Percentiles rank a stretch among this genome's conserved stretches.
phyloP scores from a whole-genome alignment of 1,284 basidiomycete species.

The Tremellales sp. region DNA sequence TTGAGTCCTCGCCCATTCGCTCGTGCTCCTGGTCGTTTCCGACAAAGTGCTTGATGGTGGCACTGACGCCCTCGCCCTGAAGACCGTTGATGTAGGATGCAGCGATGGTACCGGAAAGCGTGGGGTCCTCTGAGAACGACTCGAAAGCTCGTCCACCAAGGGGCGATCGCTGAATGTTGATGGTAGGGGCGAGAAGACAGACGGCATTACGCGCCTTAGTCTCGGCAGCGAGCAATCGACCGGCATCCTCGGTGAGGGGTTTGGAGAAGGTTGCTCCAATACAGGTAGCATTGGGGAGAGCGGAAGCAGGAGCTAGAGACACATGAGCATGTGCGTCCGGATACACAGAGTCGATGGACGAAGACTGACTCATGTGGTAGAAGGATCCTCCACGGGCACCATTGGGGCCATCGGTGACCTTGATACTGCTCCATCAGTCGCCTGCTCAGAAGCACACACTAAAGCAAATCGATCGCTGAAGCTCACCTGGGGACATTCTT shows the following conservation, averaged over 20 bases:
- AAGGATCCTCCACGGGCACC: slow-evolving; percentile 34
- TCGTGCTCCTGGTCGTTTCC: slow-evolving; percentile 46
- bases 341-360: neutral
- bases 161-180: slow-evolving; percentile 74
- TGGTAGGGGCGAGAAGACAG: slow-evolving; percentile 66
- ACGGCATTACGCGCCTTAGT: slow-evolving; percentile 66
- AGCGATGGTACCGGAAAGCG: slow-evolving; percentile 64
- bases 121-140: slow-evolving; percentile 75
- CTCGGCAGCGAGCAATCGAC: slow-evolving; percentile 61
- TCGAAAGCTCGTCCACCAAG: slow-evolving; percentile 59
- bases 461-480: neutral
- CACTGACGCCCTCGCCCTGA: slow-evolving; percentile 66
- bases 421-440: slow-evolving; percentile 16
- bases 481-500: neutral
- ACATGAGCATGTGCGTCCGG: neutral
- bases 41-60: slow-evolving; percentile 46
- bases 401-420: slow-evolving; percentile 36
- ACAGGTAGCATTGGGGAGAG: slow-evolving; percentile 62
- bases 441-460: too few relatives aligned
- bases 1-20: slow-evolving; percentile 30
- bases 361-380: slow-evolving; percentile 30
- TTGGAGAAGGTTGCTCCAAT: slow-evolving; percentile 48
- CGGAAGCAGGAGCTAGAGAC: slow-evolving; percentile 57
- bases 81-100: slow-evolving; percentile 69
- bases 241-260: slow-evolving; percentile 60